phyloP scores from a whole-genome alignment of 495 filamentous ascomycete species.

The Neurospora tetraspora region DNA sequence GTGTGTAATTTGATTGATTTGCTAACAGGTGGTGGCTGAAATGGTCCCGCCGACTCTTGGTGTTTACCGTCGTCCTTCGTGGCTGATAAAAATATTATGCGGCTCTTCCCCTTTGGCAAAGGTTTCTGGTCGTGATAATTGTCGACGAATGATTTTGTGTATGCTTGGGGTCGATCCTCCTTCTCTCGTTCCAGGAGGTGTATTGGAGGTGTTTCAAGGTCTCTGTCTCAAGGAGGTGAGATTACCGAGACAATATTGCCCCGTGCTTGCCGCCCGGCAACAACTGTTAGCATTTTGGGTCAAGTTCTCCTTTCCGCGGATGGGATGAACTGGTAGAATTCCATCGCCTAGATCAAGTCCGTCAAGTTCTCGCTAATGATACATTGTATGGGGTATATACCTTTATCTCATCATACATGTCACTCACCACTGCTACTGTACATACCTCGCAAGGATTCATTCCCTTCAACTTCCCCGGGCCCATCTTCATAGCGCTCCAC shows the following conservation, averaged over 20 bases:
- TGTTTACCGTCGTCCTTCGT: neutral
- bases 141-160: neutral
- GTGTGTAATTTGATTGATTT: no score
- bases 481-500: constrained; percentile 49
- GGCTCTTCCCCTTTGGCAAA: neutral
- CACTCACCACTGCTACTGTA: neutral
- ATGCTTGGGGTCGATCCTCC: neutral
- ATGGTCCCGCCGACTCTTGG: no score
- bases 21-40: no score
- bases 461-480: neutral
- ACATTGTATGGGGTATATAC: constrained; percentile 8
- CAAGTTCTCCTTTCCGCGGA: neutral
- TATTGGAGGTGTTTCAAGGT: constrained; percentile 12
- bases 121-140: neutral
- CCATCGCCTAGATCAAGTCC: neutral
- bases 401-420: constrained; percentile 2
- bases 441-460: neutral
- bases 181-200: constrained; percentile 9
- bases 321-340: neutral
- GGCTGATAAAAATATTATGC: neutral
- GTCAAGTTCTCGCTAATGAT: neutral
- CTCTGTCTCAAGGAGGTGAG: neutral
- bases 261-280: neutral
- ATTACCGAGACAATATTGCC: neutral
- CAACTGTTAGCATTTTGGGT: neutral